Evolutionary conservation across 2,329 filamentous ascomycete species (phyloP).

Genomic region (Neopestalotiopsis clavispora): DNA sequence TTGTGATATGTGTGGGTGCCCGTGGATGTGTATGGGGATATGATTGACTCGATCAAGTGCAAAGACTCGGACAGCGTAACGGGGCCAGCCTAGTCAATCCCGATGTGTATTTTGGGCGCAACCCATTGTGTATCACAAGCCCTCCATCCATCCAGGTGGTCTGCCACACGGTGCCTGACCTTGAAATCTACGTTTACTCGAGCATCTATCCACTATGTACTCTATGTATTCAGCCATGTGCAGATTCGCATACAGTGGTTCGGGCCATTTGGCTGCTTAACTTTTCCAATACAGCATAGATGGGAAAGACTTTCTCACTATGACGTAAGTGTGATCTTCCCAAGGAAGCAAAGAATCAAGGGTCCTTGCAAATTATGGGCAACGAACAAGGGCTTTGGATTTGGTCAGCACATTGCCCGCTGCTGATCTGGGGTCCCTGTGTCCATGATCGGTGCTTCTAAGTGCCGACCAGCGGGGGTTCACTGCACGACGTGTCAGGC

Average conservation of each 20-base stretch:
- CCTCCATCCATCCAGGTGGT: background rate
- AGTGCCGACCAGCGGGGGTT: background rate
- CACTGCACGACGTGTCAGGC: background rate
- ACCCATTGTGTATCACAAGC: background rate
- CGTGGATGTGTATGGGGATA: background rate
- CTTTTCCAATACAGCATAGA: background rate
- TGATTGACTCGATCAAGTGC: background rate
- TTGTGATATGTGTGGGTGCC: background rate
- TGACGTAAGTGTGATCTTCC: background rate
- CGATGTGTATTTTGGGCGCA: background rate
- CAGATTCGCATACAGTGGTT: no score
- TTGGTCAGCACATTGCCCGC: conserved; percentile 8
- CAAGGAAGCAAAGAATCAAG: background rate
- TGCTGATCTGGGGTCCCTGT: background rate
- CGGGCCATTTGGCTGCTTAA: no score
- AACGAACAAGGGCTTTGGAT: background rate
- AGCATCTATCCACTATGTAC: background rate
- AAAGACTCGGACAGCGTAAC: background rate
- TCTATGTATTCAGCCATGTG: no score
- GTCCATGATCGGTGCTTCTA: background rate
- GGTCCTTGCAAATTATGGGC: background rate
- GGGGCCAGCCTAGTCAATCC: background rate
- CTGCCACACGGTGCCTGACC: background rate
- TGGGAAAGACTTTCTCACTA: background rate
- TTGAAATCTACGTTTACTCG: background rate